Conservation (phyloP, 176 grass and related monocot species). For the Lolium rigidum region DNA sequence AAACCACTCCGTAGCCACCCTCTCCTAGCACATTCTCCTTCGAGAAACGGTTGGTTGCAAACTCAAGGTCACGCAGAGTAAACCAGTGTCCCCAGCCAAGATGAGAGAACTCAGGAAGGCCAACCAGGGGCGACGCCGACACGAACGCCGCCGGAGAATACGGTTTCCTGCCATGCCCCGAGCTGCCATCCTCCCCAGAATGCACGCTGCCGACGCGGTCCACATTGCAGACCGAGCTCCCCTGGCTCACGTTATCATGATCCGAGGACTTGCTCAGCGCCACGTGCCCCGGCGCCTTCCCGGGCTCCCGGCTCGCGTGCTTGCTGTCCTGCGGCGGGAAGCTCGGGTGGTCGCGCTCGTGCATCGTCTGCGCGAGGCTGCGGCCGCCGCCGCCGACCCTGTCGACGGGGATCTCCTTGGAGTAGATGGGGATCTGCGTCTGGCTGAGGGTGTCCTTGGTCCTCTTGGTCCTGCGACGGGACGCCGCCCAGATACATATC, state of each 20-base stretch:
- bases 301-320: constrained; percentile 48
- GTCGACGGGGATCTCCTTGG: constrained; percentile 95
- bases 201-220: constrained; percentile 73
- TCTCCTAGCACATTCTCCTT: constrained; percentile 98
- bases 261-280: constrained; percentile 73
- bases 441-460: constrained; percentile 60
- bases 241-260: constrained; percentile 91
- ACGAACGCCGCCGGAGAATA: constrained; percentile 63
- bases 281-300: constrained; percentile 61
- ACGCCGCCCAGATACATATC: constrained; percentile 79
- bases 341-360: constrained; percentile 58
- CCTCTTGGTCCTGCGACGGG: constrained; percentile 63
- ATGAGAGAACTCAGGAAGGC: constrained; percentile 96
- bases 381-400: constrained; percentile 64
- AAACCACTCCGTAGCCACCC: constrained; percentile 95
- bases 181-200: constrained; percentile 84
- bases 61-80: constrained; percentile 88
- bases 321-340: constrained; percentile 53
- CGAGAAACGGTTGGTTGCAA: constrained; percentile 83
- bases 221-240: constrained; percentile 78
- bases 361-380: constrained; percentile 79
- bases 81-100: constrained; percentile 99
- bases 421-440: constrained; percentile 92
- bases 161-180: constrained; percentile 56
- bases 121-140: constrained; percentile 79